Evolutionary conservation across 495 filamentous ascomycete species (phyloP).

Genomic region (Penicillium canescens): DNA sequence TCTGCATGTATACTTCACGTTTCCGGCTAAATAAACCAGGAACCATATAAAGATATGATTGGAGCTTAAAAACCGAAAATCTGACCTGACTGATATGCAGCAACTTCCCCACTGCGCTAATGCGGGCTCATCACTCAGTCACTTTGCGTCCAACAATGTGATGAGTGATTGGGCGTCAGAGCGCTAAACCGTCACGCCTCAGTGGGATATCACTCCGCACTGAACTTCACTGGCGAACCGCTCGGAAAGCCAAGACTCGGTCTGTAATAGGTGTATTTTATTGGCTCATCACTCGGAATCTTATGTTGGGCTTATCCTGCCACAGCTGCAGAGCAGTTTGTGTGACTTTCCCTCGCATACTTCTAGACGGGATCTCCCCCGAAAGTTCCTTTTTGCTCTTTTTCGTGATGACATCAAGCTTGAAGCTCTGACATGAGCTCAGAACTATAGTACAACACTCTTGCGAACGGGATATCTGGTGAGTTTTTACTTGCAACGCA

Average conservation of each 20-base stretch:
- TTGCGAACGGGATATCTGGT: slow-evolving; percentile 4
- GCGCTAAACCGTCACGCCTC: slow-evolving; percentile 28
- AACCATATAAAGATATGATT: too few species aligned
- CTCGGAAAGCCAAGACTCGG: slow-evolving; percentile 5
- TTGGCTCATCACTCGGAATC: slow-evolving; percentile 10
- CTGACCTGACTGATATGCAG: background rate
- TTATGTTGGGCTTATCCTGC: slow-evolving; percentile 11
- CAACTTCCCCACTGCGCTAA: slow-evolving; percentile 23
- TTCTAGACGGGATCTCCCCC: slow-evolving; percentile 16
- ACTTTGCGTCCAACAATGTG: slow-evolving; percentile 8
- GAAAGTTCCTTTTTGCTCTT: background rate
- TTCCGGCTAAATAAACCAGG: too few species aligned
- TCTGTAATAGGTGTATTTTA: background rate
- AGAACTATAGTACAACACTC: slow-evolving; percentile 6
- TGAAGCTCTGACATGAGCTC: slow-evolving; percentile 13
- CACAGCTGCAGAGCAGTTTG: slow-evolving; percentile 9
- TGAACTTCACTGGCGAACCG: slow-evolving; percentile 7
- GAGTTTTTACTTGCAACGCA: background rate
- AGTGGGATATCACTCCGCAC: slow-evolving; percentile 12
- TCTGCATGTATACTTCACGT: too few species aligned
- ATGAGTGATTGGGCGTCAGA: slow-evolving; percentile 19
- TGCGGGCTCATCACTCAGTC: slow-evolving; percentile 28
- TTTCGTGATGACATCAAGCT: slow-evolving; percentile 1
- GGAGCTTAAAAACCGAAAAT: background rate
- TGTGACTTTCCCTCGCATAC: slow-evolving; percentile 22